These are phyloP conservation scores for Aspergillus ruber DNA, from an alignment of 2,329 filamentous ascomycete genomes.

Conservation along the genomic window DNA sequence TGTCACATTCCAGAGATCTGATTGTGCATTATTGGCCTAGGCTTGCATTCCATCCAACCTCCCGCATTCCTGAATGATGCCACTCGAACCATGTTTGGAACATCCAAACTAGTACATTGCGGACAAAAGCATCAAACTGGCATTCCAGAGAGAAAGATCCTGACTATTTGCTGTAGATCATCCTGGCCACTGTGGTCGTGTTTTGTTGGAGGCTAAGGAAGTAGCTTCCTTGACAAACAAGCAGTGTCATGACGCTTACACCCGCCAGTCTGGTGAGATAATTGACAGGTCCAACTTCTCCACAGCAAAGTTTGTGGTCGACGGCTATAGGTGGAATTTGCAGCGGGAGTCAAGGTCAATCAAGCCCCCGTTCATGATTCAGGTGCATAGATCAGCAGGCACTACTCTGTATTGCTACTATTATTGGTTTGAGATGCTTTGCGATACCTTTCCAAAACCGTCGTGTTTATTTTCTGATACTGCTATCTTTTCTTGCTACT, in stretches of 20 bases:
- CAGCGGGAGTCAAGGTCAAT: neutral
- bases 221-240: constrained; percentile 8
- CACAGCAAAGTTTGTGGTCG: neutral
- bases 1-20: constrained; percentile 17
- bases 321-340: neutral
- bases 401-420: neutral
- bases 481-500: constrained; percentile 12
- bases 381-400: neutral
- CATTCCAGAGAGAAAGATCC: neutral
- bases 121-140: too few species aligned
- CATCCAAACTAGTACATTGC: too few species aligned
- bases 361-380: neutral
- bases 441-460: constrained; percentile 12
- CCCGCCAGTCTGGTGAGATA: constrained; percentile 5
- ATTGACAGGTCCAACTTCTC: neutral
- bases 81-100: neutral
- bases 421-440: constrained; percentile 13
- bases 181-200: neutral
- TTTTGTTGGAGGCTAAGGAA: too few species aligned
- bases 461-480: constrained; percentile 9
- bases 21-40: constrained; percentile 24
- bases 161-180: neutral
- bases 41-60: constrained; percentile 28
- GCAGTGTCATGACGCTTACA: constrained; percentile 32
- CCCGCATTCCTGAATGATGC: constrained; percentile 9